Evolutionary conservation across 31 red algal species (phyloP), one percentile per base, ranked within the genome.

Genomic region (Bonnemaisonia californica): DNA sequence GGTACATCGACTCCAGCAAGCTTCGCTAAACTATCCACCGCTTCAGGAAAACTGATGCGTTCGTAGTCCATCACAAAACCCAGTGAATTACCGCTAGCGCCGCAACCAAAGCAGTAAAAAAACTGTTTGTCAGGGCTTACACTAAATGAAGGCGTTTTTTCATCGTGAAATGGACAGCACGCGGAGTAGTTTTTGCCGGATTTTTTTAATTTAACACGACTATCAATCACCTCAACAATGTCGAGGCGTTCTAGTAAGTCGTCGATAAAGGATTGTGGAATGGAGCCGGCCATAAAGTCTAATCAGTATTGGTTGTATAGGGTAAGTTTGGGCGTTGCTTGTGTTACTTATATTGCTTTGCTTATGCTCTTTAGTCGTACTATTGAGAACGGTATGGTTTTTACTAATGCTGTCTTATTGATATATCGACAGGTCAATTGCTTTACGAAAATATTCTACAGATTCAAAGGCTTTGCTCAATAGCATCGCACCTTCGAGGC

Each of bases 61-160:
- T 72, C 68, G 36, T 42, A 41, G 32, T 72, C 36, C 39, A 42
- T 38, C 7, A 72, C 23, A 45, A 72, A 72, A 39, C 35, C n/a
- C 40, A 72, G 4, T 4, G 39, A 4, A 39, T 72, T 34, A 42
- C 68, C 68, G 22, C 9, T 23, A n/a, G 45, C 45, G 9, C 45
- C 45, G 16, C 45, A 51, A 16, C 45, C 45, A 51, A 51, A 51
- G 45, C 45, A 51, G 16, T 51, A 51, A 51, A 11, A 51, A 51
- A 51, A 51, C 45, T 51, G 45, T 16, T 51, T 51, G 45, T 51
- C 45, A 16, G 45, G 45, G 45, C 16, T 51, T 7, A 51, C 45
- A 16, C 45, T 51, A 16, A n/a, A 51, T 16, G 45, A 51, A 7
- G 45, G 45, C 9, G 45, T 51, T 51, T 51, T 51, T 16, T 51